A percentile compares a stretch with the other conserved stretches of the same genome.
phyloP scores from a whole-genome alignment of 306 rosid species.

The Comarum palustre region DNA sequence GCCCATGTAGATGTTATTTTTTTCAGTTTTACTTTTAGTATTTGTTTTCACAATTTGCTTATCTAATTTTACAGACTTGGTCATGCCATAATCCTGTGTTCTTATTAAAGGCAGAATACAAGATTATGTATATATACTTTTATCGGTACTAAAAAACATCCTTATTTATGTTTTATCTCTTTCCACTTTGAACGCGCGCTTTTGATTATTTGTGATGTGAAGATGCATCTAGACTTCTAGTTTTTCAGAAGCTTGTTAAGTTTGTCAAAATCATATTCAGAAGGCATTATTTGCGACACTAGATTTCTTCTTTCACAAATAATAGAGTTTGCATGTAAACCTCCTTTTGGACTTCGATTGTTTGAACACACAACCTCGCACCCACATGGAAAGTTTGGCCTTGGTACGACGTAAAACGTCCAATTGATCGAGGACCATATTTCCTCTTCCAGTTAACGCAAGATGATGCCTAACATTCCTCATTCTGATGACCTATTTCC shows the following conservation, averaged over 20 bases:
- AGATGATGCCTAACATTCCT: neutral
- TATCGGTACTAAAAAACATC: no score
- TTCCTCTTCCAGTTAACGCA: neutral
- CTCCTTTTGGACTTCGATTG: neutral
- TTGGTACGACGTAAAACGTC: constrained; percentile 21
- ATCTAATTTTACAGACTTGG: no score
- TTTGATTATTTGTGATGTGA: no score
- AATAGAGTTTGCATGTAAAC: neutral
- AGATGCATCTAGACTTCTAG: neutral
- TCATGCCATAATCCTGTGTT: no score
- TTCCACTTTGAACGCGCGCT: no score
- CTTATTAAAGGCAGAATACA: no score
- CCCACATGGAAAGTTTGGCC: constrained; percentile 19
- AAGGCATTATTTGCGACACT: neutral
- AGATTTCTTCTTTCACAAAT: neutral
- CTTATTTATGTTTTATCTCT: no score
- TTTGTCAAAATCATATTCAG: neutral
- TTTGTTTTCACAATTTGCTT: no score
- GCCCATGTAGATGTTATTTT: no score
- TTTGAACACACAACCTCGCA: constrained; percentile 8
- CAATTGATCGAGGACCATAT: constrained; percentile 1
- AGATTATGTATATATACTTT: no score
- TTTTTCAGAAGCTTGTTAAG: neutral
- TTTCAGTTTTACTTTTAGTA: no score
- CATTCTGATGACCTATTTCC: neutral